A percentile compares a stretch with the other conserved stretches of the same genome.
Conservation (phyloP, 2,329 filamentous ascomycete species). For the Chrysosporium keratinophilum region DNA sequence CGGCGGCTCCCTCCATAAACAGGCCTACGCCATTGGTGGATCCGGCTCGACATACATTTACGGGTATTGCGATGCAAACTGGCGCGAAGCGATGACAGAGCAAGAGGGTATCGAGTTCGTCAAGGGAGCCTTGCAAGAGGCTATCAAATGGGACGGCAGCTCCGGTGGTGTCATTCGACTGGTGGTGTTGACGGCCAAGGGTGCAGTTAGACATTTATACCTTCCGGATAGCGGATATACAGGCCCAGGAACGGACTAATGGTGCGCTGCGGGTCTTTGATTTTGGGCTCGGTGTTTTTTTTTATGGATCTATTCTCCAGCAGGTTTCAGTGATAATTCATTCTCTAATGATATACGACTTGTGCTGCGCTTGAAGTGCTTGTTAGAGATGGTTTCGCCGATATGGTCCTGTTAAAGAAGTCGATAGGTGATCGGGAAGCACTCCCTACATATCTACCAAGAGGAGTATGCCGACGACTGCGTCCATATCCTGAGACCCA, state of each 20-base stretch:
- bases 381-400: no score
- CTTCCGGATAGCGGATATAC: slow-evolving; percentile 84
- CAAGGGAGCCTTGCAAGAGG: slow-evolving; percentile 79
- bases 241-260: slow-evolving; percentile 51
- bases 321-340: background rate
- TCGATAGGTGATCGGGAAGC: no score
- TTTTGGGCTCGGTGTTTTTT: background rate
- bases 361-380: no score
- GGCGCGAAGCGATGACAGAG: slow-evolving; percentile 91
- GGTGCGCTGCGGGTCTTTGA: background rate
- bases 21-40: slow-evolving; percentile 87
- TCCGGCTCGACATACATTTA: slow-evolving; percentile 99
- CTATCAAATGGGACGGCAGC: slow-evolving; percentile 99
- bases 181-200: slow-evolving; percentile 85
- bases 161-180: slow-evolving; percentile 96
- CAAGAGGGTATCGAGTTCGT: slow-evolving; percentile 84
- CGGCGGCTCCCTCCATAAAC: slow-evolving; percentile 94
- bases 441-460: no score
- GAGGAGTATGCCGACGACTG: no score
- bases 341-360: background rate
- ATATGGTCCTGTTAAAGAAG: no score
- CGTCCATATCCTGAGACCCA: no score
- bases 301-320: slow-evolving; percentile 3
- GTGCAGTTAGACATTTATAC: slow-evolving; percentile 88
- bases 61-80: slow-evolving; percentile 94